A percentile compares a stretch with the other conserved stretches of the same genome.
phyloP scores from a whole-genome alignment of 2,329 filamentous ascomycete species.

The Botrytis medusae region DNA sequence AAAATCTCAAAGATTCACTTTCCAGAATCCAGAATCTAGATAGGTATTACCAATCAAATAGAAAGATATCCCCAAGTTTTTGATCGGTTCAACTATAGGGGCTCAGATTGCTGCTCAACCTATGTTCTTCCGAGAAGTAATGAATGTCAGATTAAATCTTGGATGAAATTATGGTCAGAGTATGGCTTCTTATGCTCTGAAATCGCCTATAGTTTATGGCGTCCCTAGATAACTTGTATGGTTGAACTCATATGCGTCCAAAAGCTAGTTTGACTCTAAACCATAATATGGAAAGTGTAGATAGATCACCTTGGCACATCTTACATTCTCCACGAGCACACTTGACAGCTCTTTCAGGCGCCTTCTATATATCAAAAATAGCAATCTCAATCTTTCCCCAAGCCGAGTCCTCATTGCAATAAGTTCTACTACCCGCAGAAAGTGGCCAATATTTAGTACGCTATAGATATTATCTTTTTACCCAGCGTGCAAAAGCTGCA shows the following conservation, averaged over 20 bases:
- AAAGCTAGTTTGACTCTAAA: background rate
- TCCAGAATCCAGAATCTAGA: background rate
- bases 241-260: no score
- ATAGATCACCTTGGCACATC: background rate
- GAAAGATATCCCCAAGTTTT: background rate
- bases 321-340: background rate
- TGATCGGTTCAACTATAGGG: background rate
- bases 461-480: background rate
- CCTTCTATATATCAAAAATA: no score
- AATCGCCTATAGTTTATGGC: fast-evolving
- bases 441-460: background rate
- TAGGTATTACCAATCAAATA: background rate
- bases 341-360: no score
- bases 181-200: background rate
- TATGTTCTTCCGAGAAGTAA: background rate
- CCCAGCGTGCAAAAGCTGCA: background rate
- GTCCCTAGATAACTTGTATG: background rate
- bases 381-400: background rate
- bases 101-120: background rate
- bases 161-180: background rate
- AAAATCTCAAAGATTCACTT: background rate
- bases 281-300: background rate
- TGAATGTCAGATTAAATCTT: background rate
- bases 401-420: background rate
- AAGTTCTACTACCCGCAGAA: background rate